A percentile compares a stretch with the other conserved stretches of the same genome.
These are phyloP conservation scores for Diutina sp. DNA, from an alignment of 1,139 yeast species.

Conservation along the genomic window DNA sequence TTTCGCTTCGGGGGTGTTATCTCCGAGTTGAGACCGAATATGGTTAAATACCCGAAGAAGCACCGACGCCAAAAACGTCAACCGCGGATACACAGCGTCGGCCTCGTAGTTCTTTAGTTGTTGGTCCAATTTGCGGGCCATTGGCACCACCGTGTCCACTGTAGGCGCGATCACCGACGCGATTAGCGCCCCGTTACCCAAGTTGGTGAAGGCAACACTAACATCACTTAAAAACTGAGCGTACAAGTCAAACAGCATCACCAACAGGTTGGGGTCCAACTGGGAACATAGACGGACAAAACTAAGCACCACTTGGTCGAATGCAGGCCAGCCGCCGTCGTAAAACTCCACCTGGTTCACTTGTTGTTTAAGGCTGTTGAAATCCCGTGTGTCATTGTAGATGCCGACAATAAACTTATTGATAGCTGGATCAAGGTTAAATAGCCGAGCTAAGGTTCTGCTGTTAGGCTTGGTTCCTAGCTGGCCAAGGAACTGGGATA, in stretches of 20 bases:
- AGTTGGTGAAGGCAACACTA: conserved; percentile 46
- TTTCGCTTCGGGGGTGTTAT: conserved; percentile 23
- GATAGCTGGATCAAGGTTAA: conserved; percentile 5
- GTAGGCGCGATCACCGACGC: conserved; percentile 30
- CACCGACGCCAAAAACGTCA: conserved; percentile 43
- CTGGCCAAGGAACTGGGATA: background rate
- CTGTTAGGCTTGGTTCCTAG: background rate
- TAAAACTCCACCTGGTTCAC: conserved; percentile 13
- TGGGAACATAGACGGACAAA: conserved; percentile 42
- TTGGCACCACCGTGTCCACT: conserved; percentile 30
- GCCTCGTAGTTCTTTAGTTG: conserved; percentile 36
- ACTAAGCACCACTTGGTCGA: conserved; percentile 34
- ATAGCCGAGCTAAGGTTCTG: conserved; percentile 2
- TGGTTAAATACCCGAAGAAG: conserved; percentile 51
- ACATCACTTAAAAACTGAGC: conserved; percentile 39
- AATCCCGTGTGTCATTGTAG: conserved; percentile 5
- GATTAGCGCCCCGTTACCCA: conserved; percentile 35
- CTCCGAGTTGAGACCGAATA: conserved; percentile 39
- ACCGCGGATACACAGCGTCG: conserved; percentile 30
- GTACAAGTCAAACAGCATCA: conserved; percentile 47
- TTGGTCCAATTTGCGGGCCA: conserved; percentile 18
- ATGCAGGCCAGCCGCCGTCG: conserved; percentile 34
- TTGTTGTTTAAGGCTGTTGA: conserved; percentile 5
- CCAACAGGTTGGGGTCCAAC: conserved; percentile 45
- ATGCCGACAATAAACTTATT: conserved; percentile 6